A percentile compares a stretch with the other conserved stretches of the same genome.
Evolutionary conservation across 1,284 basidiomycete genomes (phyloP).

Genomic region (Trametes polyzona): DNA sequence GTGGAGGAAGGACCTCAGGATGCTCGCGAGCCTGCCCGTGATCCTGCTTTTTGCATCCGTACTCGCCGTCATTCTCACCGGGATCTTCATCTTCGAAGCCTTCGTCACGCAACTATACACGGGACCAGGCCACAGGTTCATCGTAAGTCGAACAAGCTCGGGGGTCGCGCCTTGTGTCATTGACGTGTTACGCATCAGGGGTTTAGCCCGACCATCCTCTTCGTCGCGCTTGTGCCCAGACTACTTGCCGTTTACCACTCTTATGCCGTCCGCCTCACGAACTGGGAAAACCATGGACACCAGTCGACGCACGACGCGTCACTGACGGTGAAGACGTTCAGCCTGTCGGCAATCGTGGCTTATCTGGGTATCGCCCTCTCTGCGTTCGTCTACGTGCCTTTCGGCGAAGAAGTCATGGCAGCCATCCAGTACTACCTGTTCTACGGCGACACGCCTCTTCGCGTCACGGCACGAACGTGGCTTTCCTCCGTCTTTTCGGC

Average conservation of each 20-base stretch:
- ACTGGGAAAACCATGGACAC: slow-evolving; percentile 92
- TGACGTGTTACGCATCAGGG: slow-evolving; percentile 50
- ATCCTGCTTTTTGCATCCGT: slow-evolving; percentile 76
- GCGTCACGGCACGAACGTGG: slow-evolving; percentile 22
- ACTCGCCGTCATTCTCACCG: slow-evolving; percentile 73
- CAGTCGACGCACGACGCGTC: slow-evolving; percentile 78
- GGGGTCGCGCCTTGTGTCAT: neutral
- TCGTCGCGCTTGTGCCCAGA: slow-evolving; percentile 82
- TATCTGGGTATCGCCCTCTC: slow-evolving; percentile 86
- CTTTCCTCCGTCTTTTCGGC: slow-evolving; percentile 27
- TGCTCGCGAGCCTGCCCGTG: slow-evolving; percentile 79
- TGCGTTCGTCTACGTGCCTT: slow-evolving; percentile 92
- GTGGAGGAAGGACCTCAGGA: slow-evolving; percentile 80
- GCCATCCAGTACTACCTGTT: slow-evolving; percentile 49
- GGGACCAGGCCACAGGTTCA: slow-evolving; percentile 79
- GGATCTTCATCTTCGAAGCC: slow-evolving; percentile 86
- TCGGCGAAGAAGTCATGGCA: slow-evolving; percentile 82
- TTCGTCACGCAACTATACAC: slow-evolving; percentile 87
- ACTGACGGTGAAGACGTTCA: slow-evolving; percentile 91
- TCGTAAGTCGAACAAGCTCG: slow-evolving; percentile 52
- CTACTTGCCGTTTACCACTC: slow-evolving; percentile 80
- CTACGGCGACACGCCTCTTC: slow-evolving; percentile 22
- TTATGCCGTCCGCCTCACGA: slow-evolving; percentile 73
- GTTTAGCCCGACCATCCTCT: slow-evolving; percentile 85
- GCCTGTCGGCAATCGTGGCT: slow-evolving; percentile 86